phyloP scores from a whole-genome alignment of 2,329 filamentous ascomycete genomes.

The Amauroascus niger region DNA sequence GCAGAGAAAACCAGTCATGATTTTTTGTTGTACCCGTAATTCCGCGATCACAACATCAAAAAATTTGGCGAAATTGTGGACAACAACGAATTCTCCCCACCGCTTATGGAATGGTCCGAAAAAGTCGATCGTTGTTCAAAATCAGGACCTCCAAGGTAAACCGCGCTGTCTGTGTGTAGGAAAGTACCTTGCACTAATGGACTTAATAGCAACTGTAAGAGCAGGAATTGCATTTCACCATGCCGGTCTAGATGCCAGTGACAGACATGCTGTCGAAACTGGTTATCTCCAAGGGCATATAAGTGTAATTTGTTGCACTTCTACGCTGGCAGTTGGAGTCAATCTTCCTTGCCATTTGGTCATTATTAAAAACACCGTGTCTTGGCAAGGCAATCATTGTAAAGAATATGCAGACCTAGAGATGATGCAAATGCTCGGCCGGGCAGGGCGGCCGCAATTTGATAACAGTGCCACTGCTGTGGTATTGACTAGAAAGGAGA shows the following conservation, averaged over 20 bases:
- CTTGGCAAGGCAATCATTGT: slow-evolving; percentile 50
- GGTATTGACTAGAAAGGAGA: slow-evolving; percentile 64
- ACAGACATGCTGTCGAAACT: slow-evolving; percentile 57
- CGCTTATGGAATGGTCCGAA: slow-evolving; percentile 56
- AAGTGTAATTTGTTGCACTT: slow-evolving; percentile 75
- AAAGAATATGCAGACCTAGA: slow-evolving; percentile 73
- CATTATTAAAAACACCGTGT: slow-evolving; percentile 68
- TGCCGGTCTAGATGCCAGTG: slow-evolving; percentile 57
- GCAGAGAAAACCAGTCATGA: slow-evolving; percentile 63
- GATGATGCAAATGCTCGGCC: slow-evolving; percentile 83
- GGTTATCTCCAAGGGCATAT: slow-evolving; percentile 62
- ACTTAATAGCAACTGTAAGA: slow-evolving; percentile 34
- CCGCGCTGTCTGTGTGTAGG: slow-evolving; percentile 9
- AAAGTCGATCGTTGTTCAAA: slow-evolving; percentile 43
- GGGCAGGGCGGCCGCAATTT: slow-evolving; percentile 74
- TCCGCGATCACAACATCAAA: slow-evolving; percentile 60
- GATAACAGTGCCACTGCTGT: slow-evolving; percentile 66
- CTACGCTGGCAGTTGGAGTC: slow-evolving; percentile 71
- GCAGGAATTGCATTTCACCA: slow-evolving; percentile 74
- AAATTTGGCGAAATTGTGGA: slow-evolving; percentile 58
- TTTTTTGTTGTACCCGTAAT: slow-evolving; percentile 72
- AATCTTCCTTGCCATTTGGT: slow-evolving; percentile 78
- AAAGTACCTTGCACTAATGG: slow-evolving; percentile 9
- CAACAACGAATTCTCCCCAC: slow-evolving; percentile 40
- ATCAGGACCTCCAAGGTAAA: slow-evolving; percentile 51